These are phyloP conservation scores for Brassica juncea DNA, from an alignment of 345 rosid genomes.

Conservation along the genomic window DNA sequence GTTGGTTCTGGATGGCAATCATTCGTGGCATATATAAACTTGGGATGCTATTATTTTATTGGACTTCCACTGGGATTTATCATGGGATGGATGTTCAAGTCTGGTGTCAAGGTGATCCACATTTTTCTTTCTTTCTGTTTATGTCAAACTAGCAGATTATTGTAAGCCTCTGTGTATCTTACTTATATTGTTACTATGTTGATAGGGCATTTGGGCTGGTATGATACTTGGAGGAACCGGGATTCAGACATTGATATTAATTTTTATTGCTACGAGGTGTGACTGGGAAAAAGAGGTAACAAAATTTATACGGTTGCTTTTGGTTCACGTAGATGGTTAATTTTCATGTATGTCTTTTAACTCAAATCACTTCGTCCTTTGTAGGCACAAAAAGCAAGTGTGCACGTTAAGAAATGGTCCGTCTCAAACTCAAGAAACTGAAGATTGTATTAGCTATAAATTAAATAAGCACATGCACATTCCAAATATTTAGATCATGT, in stretches of 20 bases:
- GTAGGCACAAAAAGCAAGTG: conserved; percentile 16
- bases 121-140: neutral
- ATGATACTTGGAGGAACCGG: conserved; percentile 72
- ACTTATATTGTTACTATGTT: neutral
- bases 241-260: conserved; percentile 54
- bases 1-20: conserved; percentile 84
- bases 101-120: conserved; percentile 37
- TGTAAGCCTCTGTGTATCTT: neutral
- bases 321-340: neutral
- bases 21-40: conserved; percentile 58
- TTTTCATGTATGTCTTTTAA: neutral
- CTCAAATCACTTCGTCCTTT: neutral
- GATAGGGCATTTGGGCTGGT: conserved; percentile 24
- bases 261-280: conserved; percentile 41
- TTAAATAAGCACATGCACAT: neutral
- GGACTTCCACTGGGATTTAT: conserved; percentile 71
- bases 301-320: neutral
- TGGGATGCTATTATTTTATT: conserved; percentile 62
- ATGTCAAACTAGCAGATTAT: neutral
- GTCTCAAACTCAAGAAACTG: neutral
- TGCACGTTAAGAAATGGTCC: neutral
- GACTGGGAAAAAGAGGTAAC: conserved; percentile 49
- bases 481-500: neutral
- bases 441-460: neutral
- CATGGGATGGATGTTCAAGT: conserved; percentile 57